Evolutionary conservation across 495 filamentous ascomycete genomes (phyloP), one percentile per base, ranked within the genome.

Genomic region (Filosporella fistucella): DNA sequence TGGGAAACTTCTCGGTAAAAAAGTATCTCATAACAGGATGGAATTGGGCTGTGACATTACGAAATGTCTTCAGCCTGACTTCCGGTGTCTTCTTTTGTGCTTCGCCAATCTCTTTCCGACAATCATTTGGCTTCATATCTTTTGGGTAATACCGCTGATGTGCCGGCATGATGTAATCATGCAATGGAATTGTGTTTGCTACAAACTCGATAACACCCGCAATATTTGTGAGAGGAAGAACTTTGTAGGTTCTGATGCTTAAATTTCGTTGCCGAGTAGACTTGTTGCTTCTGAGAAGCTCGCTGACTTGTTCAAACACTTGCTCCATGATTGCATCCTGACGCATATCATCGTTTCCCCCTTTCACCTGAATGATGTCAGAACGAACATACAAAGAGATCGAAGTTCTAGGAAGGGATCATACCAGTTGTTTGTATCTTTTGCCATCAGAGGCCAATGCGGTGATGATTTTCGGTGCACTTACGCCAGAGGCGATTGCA

Each of bases 261-360:
- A 99, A 73, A 52, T 91, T 86, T 1, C 93, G 85, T 56, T 94
- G 90, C 9, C 87, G 82, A 6, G 94, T 96, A 10, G 85, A 80
- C 39, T 85, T 80, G 56, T 96, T 86, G 20, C 85, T 83, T 65
- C 86, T 85, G 20, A 99, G 74, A 4, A 97, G 81, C 45, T 85
- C 84, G 58, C 86, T 95, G 23, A 96, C 93, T 75, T 95, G 88
- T 39, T 88, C 88, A 66, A 97, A 99, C 24, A 99, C 93, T 67
- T 99, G 93, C 63, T 97, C 94, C 94, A 99, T 99, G 68, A 99
- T 99, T 14, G 93, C 89, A 59, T 99, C 93, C 68, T 99, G 93
- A n/a, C 93, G 85, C 11, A 99, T 76, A 58, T 98, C 93, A 63
- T 97, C 91, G 52, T 88, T 90, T 22, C 91, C 89, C 57, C 87